A percentile compares a stretch with the other conserved stretches of the same genome.
Conservation (phyloP, 257 asterid genomes). For the Gynochthodes officinalis region DNA sequence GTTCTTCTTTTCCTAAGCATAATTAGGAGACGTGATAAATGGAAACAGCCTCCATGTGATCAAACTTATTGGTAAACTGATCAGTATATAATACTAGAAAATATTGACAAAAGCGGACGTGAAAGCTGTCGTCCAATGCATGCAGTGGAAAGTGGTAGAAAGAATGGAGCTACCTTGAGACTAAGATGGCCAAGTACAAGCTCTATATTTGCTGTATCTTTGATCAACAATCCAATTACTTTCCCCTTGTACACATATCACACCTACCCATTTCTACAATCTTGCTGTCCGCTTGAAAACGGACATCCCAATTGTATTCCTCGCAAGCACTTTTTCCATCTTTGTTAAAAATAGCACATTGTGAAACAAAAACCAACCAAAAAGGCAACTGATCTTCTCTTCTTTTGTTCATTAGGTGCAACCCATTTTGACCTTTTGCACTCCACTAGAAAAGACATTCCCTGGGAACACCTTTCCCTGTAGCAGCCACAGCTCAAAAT, state of each 20-base stretch:
- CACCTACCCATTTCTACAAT: not conserved
- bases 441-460: constrained; percentile 34
- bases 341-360: too few relatives aligned
- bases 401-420: constrained; percentile 23
- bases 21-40: not conserved
- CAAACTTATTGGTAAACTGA: too few relatives aligned
- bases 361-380: not conserved
- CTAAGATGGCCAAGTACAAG: not conserved
- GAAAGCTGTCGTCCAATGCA: not conserved
- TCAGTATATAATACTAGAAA: too few relatives aligned
- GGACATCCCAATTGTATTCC: constrained; percentile 11
- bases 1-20: too few relatives aligned
- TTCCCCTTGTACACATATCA: not conserved
- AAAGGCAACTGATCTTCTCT: not conserved
- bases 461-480: constrained; percentile 18
- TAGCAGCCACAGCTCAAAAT: not conserved
- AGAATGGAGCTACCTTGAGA: too few relatives aligned
- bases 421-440: constrained; percentile 33
- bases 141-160: not conserved
- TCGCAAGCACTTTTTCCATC: constrained; percentile 2
- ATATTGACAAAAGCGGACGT: not conserved
- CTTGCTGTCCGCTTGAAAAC: constrained; percentile 16
- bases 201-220: not conserved
- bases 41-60: not conserved
- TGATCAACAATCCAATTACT: not conserved